Base-by-base conservation (phyloP, 1,284 basidiomycete species). In the Leccinum subrobustum region DNA sequence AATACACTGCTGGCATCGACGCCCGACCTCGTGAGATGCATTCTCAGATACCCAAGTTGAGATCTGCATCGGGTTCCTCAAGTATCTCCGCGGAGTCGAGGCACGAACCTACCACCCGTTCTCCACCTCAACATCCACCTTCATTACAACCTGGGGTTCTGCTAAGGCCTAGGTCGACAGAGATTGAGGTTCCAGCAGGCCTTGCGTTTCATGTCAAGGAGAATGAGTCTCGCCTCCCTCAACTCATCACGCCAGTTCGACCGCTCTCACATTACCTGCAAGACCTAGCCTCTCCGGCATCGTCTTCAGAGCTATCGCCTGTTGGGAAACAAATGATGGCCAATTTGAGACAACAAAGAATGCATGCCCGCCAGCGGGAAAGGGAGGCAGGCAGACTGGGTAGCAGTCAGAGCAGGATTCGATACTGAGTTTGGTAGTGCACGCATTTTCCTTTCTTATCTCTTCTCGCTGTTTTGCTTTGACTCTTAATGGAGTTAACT, bases 261-360 rank as follows among this genome's bases (percentile, higher is more conserved):
- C 77, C 78, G 60, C 75, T 70, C 35, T 73, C 74, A 8, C 75
- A 74, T 1, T 60, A 65, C 48, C 47, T 68, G 53, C 60, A 33
- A 65, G 72, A 59, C 63, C 69, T 70, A 33, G 80, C 85, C 3
- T 88, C 86, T 4, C 85, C 88, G n/a, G 81, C 84, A n/a, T 86
- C 83, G 27, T 89, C 88, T 3, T 82, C 87, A 12, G 89, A 91
- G 65, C 74, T 91, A 54, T 91, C 89, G 23, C 87, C 87, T 11
- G 73, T 86, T 37, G 85, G 81, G 7, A 79, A 79, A 64, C 80
- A 87, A 68, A 79, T 91, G 68, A 91, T 91, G 89, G 74, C 76
- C 59, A 80, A 84, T 66, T 69, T 87, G 53, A 77, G 89, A 61
- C 78, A 83, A 63, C 81, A 86, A 68, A 78, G 85, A 57, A 78